Conservation (phyloP, 2,329 filamentous ascomycete species). For the Talaromyces rugulosus region DNA sequence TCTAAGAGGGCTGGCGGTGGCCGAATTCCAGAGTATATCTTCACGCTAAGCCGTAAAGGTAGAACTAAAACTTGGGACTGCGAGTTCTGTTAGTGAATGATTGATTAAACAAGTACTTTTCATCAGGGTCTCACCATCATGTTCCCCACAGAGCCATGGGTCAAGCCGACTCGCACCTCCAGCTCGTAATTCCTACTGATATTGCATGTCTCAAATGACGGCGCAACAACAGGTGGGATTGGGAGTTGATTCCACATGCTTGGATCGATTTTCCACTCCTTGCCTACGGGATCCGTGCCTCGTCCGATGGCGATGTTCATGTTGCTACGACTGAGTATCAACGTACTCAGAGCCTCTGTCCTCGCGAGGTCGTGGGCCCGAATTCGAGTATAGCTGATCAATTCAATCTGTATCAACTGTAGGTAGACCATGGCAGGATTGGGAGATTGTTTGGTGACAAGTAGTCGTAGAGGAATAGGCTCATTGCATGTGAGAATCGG, state of each 20-base stretch:
- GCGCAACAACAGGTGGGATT: constrained; percentile 81
- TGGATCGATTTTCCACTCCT: constrained; percentile 66
- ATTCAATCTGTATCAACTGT: constrained; percentile 72
- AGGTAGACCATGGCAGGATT: constrained; percentile 69
- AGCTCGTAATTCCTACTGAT: constrained; percentile 76
- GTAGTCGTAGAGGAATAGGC: constrained; percentile 72
- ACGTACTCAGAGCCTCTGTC: constrained; percentile 69
- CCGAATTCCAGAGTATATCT: constrained; percentile 82
- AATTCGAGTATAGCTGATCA: constrained; percentile 75
- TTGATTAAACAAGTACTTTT: constrained; percentile 1
- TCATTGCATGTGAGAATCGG: constrained; percentile 86
- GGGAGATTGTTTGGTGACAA: constrained; percentile 71
- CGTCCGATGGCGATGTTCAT: constrained; percentile 67
- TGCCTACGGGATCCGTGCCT: constrained; percentile 54
- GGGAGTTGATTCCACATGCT: constrained; percentile 67
- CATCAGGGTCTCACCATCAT: constrained; percentile 41
- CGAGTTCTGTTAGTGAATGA: constrained; percentile 11
- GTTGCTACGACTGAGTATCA: constrained; percentile 67
- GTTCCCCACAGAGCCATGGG: constrained; percentile 61
- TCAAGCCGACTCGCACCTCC: constrained; percentile 73
- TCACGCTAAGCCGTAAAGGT: constrained; percentile 71
- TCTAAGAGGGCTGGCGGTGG: constrained; percentile 74
- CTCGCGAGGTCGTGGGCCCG: constrained; percentile 70
- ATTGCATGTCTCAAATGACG: constrained; percentile 86
- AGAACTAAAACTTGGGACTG: constrained; percentile 72